Evolutionary conservation across 208 protist genomes (phyloP).

Genomic region (Leishmania martiniquensis): DNA sequence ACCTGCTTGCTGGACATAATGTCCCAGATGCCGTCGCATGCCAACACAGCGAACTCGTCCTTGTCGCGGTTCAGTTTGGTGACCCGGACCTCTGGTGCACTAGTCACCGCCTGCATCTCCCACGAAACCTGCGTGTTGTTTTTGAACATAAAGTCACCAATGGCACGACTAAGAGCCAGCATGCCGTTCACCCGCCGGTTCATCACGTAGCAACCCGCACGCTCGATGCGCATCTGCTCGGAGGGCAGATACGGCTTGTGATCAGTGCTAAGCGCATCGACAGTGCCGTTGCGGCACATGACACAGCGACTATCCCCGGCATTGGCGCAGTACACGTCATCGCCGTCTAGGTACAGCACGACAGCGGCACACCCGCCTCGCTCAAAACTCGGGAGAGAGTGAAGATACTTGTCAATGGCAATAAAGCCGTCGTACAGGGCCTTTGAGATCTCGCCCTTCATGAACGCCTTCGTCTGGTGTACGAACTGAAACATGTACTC

Average conservation of each 20-base stretch:
- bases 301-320: constrained; percentile 94
- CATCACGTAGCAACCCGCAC: constrained; percentile 91
- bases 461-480: constrained; percentile 56
- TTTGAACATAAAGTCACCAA: constrained; percentile 96
- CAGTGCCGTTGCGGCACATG: constrained; percentile 81
- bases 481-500: constrained; percentile 83
- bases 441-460: constrained; percentile 53
- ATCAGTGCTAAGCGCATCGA: constrained; percentile 92
- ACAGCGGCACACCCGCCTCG: constrained; percentile 90
- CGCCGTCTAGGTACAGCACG: constrained; percentile 75
- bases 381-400: constrained; percentile 49
- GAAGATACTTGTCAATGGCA: constrained; percentile 76
- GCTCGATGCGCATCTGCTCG: constrained; percentile 90
- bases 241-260: constrained; percentile 91
- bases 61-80: constrained; percentile 70
- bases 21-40: constrained; percentile 95
- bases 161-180: constrained; percentile 93
- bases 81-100: constrained; percentile 77
- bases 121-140: constrained; percentile 75
- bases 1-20: constrained; percentile 91
- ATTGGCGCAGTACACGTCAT: constrained; percentile 91
- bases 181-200: constrained; percentile 95
- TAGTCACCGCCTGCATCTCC: constrained; percentile 93
- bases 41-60: constrained; percentile 90
- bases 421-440: constrained; percentile 91